These are phyloP conservation scores for Cenococcum geophilum DNA, from an alignment of 495 filamentous ascomycete genomes.

Conservation along the genomic window DNA sequence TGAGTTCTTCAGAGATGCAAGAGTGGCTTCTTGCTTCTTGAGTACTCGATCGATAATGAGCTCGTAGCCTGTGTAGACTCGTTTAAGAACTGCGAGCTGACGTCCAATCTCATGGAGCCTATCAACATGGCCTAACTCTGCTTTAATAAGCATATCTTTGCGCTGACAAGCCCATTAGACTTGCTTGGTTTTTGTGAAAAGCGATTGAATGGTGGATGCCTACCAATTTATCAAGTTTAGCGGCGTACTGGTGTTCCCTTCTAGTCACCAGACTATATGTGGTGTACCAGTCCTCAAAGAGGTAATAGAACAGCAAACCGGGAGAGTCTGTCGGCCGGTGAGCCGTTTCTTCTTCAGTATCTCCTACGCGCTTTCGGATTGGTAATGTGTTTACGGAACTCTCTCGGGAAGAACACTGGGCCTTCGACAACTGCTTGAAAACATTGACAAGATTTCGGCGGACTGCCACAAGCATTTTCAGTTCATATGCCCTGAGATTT, in stretches of 20 bases:
- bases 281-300: conserved; percentile 81
- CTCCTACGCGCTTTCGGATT: conserved; percentile 35
- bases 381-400: conserved; percentile 34
- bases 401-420: conserved; percentile 28
- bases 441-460: conserved; percentile 66
- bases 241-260: conserved; percentile 55
- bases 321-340: conserved; percentile 50
- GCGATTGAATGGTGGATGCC: conserved; percentile 15
- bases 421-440: conserved; percentile 63
- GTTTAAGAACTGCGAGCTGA: conserved; percentile 60
- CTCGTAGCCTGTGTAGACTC: conserved; percentile 72
- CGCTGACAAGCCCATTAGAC: conserved; percentile 39
- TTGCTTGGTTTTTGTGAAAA: not conserved
- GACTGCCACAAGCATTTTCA: conserved; percentile 46
- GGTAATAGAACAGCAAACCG: conserved; percentile 75
- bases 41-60: conserved; percentile 69
- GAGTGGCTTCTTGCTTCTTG: conserved; percentile 41
- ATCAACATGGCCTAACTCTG: conserved; percentile 58
- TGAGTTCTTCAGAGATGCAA: conserved; percentile 40
- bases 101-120: conserved; percentile 67
- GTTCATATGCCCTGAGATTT: conserved; percentile 35
- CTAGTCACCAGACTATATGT: conserved; percentile 58
- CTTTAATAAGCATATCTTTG: conserved; percentile 52
- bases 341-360: conserved; percentile 37
- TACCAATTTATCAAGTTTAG: conserved; percentile 53